Evolutionary conservation across 768 basidiomycete species (phyloP).

Genomic region (Obba rivulosa): DNA sequence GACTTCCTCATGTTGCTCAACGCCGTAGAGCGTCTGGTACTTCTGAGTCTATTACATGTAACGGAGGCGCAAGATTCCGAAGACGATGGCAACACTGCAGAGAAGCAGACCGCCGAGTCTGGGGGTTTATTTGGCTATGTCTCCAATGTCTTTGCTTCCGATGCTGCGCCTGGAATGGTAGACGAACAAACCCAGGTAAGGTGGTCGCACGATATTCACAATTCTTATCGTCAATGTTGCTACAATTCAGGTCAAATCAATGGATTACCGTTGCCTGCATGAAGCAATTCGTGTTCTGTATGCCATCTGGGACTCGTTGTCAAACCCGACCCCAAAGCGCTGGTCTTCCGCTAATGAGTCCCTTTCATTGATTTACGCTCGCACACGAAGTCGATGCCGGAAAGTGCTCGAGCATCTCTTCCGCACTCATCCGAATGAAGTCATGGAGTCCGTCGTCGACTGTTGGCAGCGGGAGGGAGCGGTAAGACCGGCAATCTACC

Average conservation of each 20-base stretch:
- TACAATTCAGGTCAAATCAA: slow-evolving; percentile 53
- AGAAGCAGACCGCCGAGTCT: slow-evolving; percentile 48
- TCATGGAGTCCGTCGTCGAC: slow-evolving; percentile 77
- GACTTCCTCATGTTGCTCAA: slow-evolving; percentile 84
- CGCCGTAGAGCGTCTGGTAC: slow-evolving; percentile 74
- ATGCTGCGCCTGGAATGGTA: slow-evolving; percentile 38
- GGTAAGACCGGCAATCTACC: slow-evolving; percentile 29
- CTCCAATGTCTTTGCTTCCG: slow-evolving; percentile 84
- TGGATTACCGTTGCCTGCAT: slow-evolving; percentile 71
- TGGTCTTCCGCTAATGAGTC: slow-evolving; percentile 64
- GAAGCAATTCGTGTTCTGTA: slow-evolving; percentile 79
- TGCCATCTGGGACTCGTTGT: slow-evolving; percentile 61
- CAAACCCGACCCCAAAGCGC: slow-evolving; percentile 25
- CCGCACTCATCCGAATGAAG: slow-evolving; percentile 71
- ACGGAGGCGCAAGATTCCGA: slow-evolving; percentile 45
- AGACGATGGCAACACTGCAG: slow-evolving; percentile 48
- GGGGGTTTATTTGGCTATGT: slow-evolving; percentile 83
- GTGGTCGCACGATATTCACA: slow-evolving; percentile 3
- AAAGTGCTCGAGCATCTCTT: slow-evolving; percentile 84
- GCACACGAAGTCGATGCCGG: slow-evolving; percentile 64
- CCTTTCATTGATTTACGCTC: slow-evolving; percentile 57
- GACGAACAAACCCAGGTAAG: slow-evolving; percentile 60
- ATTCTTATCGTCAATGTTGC: background rate
- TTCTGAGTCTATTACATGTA: slow-evolving; percentile 62
- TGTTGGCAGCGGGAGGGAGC: slow-evolving; percentile 66